Percentiles rank a stretch among this genome's conserved stretches.
These are phyloP conservation scores for Farysia itapuensis DNA, from an alignment of 1,284 basidiomycete species.

Conservation along the genomic window DNA sequence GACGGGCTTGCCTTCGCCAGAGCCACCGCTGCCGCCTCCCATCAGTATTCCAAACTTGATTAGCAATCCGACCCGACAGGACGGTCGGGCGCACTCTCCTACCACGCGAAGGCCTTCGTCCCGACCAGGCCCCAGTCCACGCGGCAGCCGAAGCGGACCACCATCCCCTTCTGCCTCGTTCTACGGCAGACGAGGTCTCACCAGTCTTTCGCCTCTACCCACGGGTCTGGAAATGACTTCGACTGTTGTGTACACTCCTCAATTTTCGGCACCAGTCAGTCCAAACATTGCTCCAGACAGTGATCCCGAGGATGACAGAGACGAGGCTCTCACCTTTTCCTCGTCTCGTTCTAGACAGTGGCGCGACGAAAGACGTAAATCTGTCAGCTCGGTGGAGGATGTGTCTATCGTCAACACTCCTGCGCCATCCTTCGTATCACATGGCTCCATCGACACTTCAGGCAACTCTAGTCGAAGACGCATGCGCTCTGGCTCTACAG, in stretches of 20 bases:
- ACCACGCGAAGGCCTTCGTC: constrained; percentile 4
- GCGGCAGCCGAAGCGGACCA: constrained; percentile 34
- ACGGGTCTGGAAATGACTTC: constrained; percentile 32
- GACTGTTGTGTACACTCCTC: constrained; percentile 7
- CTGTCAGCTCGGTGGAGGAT: constrained; percentile 1
- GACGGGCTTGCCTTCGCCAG: background rate
- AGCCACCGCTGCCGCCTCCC: constrained; percentile 29
- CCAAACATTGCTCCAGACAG: constrained; percentile 28
- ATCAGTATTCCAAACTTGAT: constrained; percentile 17
- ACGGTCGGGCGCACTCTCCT: background rate
- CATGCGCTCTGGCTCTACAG: no score
- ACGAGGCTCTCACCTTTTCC: constrained; percentile 21
- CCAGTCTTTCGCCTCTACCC: constrained; percentile 25
- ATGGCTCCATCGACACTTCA: no score
- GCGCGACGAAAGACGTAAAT: constrained; percentile 18
- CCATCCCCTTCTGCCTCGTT: constrained; percentile 34
- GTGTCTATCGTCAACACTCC: no score
- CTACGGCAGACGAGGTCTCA: constrained; percentile 28
- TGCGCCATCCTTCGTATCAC: no score
- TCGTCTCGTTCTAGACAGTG: constrained; percentile 21
- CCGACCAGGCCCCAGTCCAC: constrained; percentile 14
- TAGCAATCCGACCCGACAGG: background rate
- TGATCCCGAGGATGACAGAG: constrained; percentile 19
- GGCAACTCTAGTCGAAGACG: no score
- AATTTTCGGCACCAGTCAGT: constrained; percentile 18